These are phyloP conservation scores for Omphalotus olearius DNA, from an alignment of 1,284 basidiomycete genomes.

Conservation along the genomic window DNA sequence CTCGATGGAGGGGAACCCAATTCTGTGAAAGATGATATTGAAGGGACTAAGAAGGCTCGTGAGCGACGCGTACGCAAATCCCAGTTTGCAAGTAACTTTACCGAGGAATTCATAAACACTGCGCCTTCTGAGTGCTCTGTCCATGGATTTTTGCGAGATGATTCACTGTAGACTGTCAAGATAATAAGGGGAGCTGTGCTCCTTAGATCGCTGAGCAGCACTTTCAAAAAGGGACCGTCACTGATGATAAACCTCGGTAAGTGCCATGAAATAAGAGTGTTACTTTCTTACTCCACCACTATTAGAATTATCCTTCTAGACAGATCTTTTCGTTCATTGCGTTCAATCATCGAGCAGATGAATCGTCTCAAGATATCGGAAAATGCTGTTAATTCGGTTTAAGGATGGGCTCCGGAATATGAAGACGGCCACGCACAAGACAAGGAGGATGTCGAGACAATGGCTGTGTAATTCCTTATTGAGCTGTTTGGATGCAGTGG, in stretches of 20 bases:
- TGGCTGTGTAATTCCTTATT: slow-evolving; percentile 21
- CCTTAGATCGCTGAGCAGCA: too few species aligned
- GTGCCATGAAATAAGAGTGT: background rate
- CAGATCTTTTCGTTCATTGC: background rate
- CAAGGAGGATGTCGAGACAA: slow-evolving; percentile 25
- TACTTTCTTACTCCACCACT: slow-evolving; percentile 1
- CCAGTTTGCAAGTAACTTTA: background rate
- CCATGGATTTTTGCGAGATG: too few species aligned
- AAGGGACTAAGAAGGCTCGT: too few species aligned
- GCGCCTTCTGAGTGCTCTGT: too few species aligned
- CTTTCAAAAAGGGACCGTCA: too few species aligned
- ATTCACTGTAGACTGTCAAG: too few species aligned
- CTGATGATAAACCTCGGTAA: too few species aligned
- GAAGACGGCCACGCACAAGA: slow-evolving; percentile 20
- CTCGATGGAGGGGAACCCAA: too few species aligned
- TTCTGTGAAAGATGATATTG: too few species aligned
- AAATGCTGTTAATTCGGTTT: slow-evolving; percentile 16
- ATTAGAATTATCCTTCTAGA: background rate
- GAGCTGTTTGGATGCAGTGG: background rate
- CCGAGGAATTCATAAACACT: background rate
- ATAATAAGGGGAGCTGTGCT: too few species aligned
- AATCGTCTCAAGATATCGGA: slow-evolving; percentile 9
- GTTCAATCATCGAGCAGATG: slow-evolving; percentile 1
- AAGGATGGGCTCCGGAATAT: background rate
- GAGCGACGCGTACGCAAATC: too few species aligned